phyloP scores from a whole-genome alignment of 345 rosid genomes.

The Sisymbrium irio region DNA sequence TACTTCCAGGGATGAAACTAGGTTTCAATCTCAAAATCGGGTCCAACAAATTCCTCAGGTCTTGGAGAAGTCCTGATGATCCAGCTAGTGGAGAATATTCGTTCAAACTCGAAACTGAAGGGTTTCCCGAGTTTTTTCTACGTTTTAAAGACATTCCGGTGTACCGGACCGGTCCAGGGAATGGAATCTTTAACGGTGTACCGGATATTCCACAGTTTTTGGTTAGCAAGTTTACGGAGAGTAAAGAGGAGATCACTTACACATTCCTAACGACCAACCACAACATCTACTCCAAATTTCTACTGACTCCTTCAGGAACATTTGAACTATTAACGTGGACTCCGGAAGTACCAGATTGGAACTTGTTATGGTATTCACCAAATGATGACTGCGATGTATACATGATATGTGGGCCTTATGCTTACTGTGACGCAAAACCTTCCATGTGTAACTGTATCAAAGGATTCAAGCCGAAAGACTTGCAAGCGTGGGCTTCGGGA shows the following conservation, averaged over 20 bases:
- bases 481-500: slow-evolving; percentile 46
- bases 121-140: slow-evolving; percentile 58
- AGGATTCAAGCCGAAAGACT: slow-evolving; percentile 53
- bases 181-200: slow-evolving; percentile 58
- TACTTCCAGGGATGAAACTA: slow-evolving; percentile 65
- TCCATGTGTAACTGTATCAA: slow-evolving; percentile 54
- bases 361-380: slow-evolving; percentile 58
- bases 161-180: slow-evolving; percentile 60
- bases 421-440: slow-evolving; percentile 53
- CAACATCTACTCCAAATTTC: slow-evolving; percentile 47
- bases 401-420: slow-evolving; percentile 54
- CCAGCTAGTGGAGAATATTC: slow-evolving; percentile 52
- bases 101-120: slow-evolving; percentile 50
- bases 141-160: slow-evolving; percentile 2
- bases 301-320: slow-evolving; percentile 36
- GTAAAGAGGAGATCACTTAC: slow-evolving; percentile 41
- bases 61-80: slow-evolving; percentile 55
- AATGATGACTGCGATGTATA: slow-evolving; percentile 65
- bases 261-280: slow-evolving; percentile 31
- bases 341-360: slow-evolving; percentile 42
- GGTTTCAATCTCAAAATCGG: slow-evolving; percentile 57
- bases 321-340: slow-evolving; percentile 49
- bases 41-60: slow-evolving; percentile 42
- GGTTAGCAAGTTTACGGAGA: slow-evolving; percentile 30
- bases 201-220: slow-evolving; percentile 61